phyloP scores from a whole-genome alignment of 805 yeast species.

The Scheffersomyces lignosus region DNA sequence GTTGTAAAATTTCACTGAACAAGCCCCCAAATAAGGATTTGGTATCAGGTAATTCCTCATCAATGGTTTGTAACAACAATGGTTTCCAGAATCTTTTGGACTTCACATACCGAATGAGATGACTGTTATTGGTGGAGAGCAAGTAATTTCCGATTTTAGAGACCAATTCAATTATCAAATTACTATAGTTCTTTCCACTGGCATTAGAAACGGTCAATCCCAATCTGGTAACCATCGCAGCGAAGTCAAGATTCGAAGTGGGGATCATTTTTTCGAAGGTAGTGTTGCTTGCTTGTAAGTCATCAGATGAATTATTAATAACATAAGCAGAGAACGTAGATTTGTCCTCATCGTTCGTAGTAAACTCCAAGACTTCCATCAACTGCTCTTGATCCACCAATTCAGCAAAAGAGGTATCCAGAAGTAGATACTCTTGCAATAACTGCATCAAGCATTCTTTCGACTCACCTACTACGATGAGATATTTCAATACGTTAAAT shows the following conservation, averaged over 20 bases:
- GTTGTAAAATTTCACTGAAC: conserved; percentile 36
- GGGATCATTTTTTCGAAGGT: conserved; percentile 33
- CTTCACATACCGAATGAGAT: conserved; percentile 14
- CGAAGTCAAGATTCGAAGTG: conserved; percentile 47
- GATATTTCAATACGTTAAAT: conserved; percentile 43
- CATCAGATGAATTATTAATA: conserved; percentile 9
- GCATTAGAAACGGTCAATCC: conserved; percentile 24
- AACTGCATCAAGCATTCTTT: conserved; percentile 19
- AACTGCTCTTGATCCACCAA: conserved; percentile 6
- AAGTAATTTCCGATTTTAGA: conserved; percentile 45
- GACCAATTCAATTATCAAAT: conserved; percentile 34
- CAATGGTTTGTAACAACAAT: conserved; percentile 11
- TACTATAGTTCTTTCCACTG: conserved; percentile 17
- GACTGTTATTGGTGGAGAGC: conserved; percentile 10
- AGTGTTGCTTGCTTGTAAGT: conserved; percentile 2
- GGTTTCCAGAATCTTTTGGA: conserved; percentile 28
- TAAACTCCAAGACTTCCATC: conserved; percentile 6
- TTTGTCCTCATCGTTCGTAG: conserved; percentile 2
- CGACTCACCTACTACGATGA: conserved; percentile 63
- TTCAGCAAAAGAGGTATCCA: conserved; percentile 3
- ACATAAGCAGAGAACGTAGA: conserved; percentile 13
- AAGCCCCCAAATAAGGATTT: conserved; percentile 27
- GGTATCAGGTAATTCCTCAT: conserved; percentile 15
- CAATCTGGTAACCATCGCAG: conserved; percentile 45
- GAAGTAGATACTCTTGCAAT: conserved; percentile 9